Percentiles rank a stretch among this genome's conserved stretches.
phyloP scores from a whole-genome alignment of 164 flowering plant genomes.

The Kingdonia uniflora region DNA sequence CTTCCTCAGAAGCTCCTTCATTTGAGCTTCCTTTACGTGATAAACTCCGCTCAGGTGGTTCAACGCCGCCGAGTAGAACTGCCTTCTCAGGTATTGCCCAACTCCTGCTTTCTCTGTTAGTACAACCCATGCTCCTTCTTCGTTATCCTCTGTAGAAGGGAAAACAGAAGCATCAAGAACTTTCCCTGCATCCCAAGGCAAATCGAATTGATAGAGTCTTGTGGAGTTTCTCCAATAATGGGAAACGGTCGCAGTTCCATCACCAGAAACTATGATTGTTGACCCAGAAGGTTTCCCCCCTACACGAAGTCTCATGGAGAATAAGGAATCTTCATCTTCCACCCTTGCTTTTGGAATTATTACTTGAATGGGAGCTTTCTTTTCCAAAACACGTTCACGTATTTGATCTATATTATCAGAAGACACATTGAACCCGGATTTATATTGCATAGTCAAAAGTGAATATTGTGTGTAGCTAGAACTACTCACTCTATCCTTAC shows the following conservation, averaged over 20 bases:
- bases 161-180: constrained; percentile 89
- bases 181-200: constrained; percentile 92
- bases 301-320: constrained; percentile 72
- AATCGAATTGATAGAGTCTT: constrained; percentile 76
- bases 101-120: constrained; percentile 92
- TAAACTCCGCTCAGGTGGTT: constrained; percentile 87
- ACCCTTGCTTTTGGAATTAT: constrained; percentile 91
- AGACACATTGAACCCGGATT: constrained; percentile 29
- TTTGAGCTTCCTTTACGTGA: constrained; percentile 89
- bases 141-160: constrained; percentile 58
- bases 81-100: constrained; percentile 98
- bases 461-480: constrained; percentile 89
- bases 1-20: constrained; percentile 60
- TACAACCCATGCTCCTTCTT: constrained; percentile 85
- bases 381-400: constrained; percentile 53
- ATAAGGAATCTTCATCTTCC: constrained; percentile 74
- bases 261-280: constrained; percentile 71
- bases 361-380: constrained; percentile 72
- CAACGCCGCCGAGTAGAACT: constrained; percentile 83
- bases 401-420: constrained; percentile 15
- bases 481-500: constrained; percentile 72
- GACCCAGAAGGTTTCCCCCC: constrained; percentile 98
- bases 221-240: constrained; percentile 56
- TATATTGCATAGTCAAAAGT: constrained; percentile 74
- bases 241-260: constrained; percentile 91